Base-by-base conservation (phyloP, 257 asterid species). In the Craterostigma plantagineum region DNA sequence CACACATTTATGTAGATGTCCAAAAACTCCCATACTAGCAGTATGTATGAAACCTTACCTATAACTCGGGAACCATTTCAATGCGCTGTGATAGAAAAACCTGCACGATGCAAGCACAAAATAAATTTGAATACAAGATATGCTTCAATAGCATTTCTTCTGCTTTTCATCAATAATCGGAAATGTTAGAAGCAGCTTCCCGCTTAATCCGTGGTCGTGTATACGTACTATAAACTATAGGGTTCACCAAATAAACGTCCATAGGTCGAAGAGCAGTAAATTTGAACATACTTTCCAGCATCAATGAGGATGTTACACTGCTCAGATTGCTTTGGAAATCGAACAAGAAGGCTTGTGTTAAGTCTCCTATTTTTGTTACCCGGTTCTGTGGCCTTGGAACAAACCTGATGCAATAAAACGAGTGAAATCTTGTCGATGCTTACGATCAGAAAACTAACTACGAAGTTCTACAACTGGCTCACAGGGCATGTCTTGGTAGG, bases 61-160 rank as follows among this genome's bases (percentile, higher is more conserved):
- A 33, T 62, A 90, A 62, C 79, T 27, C 16, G 98, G 95, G 62
- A 90, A 90, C 94, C 95, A 83, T 67, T 56, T 79, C 67, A 90
- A 56, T 42, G 98, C 95, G 67, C 98, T 90, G 35, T 90, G 98
- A 77, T 90, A 90, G 79, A 90, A 83, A 64, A 90, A 90, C 82
- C 98, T 90, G 87, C 73, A 77, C 35, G 27, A 35, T 33, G 47
- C n/a, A 54, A 61, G 59, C 38, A 56, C 16, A 48, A 23, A 9
- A 34, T 30, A 40, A 57, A 48, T 50, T 69, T 46, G 67, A 57
- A 35, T 39, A 38, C 53, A 34, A 50, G 53, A 42, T 39, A 17
- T 61, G 50, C 36, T 18, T 34, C 49, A 43, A 6, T 6, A 23
- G 30, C 2, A 23, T 2, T 23, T 23, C 30, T 23, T 23, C 30